A percentile compares a stretch with the other conserved stretches of the same genome.
These are phyloP conservation scores for Lagenidium giganteum DNA, from an alignment of 352 stramenopile genomes.

Conservation along the genomic window DNA sequence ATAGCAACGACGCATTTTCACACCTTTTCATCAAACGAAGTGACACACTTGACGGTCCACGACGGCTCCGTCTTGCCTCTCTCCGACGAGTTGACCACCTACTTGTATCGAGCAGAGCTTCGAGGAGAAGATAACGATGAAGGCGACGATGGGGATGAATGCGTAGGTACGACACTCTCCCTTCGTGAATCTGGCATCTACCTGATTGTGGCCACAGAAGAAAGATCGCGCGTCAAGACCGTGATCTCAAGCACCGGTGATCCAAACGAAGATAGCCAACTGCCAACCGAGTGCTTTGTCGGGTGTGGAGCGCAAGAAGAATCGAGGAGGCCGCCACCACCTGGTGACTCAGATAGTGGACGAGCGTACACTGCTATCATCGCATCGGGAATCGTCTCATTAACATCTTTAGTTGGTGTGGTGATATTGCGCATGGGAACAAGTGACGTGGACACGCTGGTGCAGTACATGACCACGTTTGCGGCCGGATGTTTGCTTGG, in stretches of 20 bases:
- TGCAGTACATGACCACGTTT: constrained; percentile 4
- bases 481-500: constrained; percentile 10
- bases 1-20: not conserved
- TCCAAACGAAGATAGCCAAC: not conserved
- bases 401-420: constrained; percentile 10
- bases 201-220: constrained; percentile 8
- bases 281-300: constrained; percentile 4
- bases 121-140: not conserved
- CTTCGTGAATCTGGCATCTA: not conserved
- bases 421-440: constrained; percentile 2
- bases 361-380: constrained; percentile 3
- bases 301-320: too few relatives aligned
- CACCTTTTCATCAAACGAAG: constrained; percentile 1
- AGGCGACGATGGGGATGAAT: not conserved
- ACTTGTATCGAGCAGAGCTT: not conserved
- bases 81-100: too few relatives aligned
- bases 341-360: constrained; percentile 1
- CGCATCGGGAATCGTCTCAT: constrained; percentile 7
- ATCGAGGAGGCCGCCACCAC: not conserved
- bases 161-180: too few relatives aligned
- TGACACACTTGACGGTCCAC: not conserved
- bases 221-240: constrained; percentile 3
- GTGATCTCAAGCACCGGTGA: not conserved
- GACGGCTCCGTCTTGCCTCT: not conserved
- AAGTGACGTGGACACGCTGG: not conserved